Conservation (phyloP, 1,139 yeast species). For the Lodderomyces theae region DNA sequence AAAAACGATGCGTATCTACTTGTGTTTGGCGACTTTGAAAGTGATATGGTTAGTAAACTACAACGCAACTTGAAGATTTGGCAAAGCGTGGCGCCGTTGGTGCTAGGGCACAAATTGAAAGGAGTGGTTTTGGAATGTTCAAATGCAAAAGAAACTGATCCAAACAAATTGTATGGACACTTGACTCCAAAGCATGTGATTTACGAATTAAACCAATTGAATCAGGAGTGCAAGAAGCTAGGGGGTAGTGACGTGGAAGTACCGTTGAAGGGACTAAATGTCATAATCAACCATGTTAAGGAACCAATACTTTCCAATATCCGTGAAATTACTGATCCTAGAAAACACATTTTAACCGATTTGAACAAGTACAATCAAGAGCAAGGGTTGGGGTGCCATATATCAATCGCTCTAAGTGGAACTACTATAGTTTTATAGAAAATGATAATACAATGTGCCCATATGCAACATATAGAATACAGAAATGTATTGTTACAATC, state of each 20-base stretch:
- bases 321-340: constrained; percentile 45
- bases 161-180: constrained; percentile 66
- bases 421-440: constrained; percentile 21
- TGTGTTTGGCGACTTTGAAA: constrained; percentile 80
- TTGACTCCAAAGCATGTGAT: constrained; percentile 65
- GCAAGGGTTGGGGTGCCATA: constrained; percentile 37
- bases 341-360: constrained; percentile 46
- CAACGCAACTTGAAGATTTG: constrained; percentile 53
- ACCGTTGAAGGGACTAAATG: constrained; percentile 48
- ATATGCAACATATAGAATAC: too few relatives aligned
- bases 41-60: constrained; percentile 49
- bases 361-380: constrained; percentile 39
- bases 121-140: constrained; percentile 80
- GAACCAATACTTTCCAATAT: constrained; percentile 35
- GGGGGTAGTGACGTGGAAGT: constrained; percentile 8
- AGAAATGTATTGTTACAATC: too few relatives aligned
- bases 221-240: constrained; percentile 17
- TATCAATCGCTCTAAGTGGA: constrained; percentile 58
- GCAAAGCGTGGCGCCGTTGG: constrained; percentile 49
- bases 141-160: constrained; percentile 45
- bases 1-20: constrained; percentile 27
- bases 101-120: constrained; percentile 35
- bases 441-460: background rate
- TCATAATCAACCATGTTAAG: constrained; percentile 73
- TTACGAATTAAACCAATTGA: constrained; percentile 50